Base-by-base conservation (phyloP, 805 yeast genomes). In the Kluyveromyces wickerhamii region DNA sequence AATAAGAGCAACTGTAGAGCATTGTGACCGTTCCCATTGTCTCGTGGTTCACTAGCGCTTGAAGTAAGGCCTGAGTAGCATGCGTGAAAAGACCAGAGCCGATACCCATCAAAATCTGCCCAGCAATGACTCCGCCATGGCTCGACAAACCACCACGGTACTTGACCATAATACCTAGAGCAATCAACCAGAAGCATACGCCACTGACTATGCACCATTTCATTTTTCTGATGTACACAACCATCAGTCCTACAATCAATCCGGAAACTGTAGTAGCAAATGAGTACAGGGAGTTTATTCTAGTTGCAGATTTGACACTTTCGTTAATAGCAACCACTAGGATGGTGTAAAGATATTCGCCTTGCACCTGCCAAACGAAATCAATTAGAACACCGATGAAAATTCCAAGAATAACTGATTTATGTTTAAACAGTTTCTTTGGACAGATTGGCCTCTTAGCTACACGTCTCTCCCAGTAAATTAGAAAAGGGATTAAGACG, bases 41-140 rank as follows among this genome's bases (percentile, higher is more conserved):
- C 48, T 73, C 78, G 57, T 78, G 87, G 43, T 63, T 68, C 22
- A 74, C 68, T 37, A 71, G 64, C 0, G 83, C 64, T 49, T 73
- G 76, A 41, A 75, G 67, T 27, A 80, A 68, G 5, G 74, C 74
- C 50, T 74, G 81, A 8, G 76, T 65, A 4, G 80, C 67, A 47
- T 76, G 77, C 11, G 81, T 74, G 63, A 79, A 76, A 54, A 79
- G 72, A 12, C 84, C 84, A 28, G 83, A 83, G 47, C 85, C 87
- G 38, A 81, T 68, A 45, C 88, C 88, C 43, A 77, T 56, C 13
- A 80, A 50, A 50, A 78, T 71, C 43, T 74, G 65, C 5, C 79
- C 72, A 11, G 79, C 87, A 52, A 81, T 73, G 37, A 79, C 64
- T 44, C 86, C 87, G 29, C 64, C 46, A 31, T 63, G 59, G 16